Percentiles rank a stretch among this genome's conserved stretches.
These are phyloP conservation scores for Stylonectria norvegica DNA, from an alignment of 2,329 filamentous ascomycete species.

Conservation along the genomic window DNA sequence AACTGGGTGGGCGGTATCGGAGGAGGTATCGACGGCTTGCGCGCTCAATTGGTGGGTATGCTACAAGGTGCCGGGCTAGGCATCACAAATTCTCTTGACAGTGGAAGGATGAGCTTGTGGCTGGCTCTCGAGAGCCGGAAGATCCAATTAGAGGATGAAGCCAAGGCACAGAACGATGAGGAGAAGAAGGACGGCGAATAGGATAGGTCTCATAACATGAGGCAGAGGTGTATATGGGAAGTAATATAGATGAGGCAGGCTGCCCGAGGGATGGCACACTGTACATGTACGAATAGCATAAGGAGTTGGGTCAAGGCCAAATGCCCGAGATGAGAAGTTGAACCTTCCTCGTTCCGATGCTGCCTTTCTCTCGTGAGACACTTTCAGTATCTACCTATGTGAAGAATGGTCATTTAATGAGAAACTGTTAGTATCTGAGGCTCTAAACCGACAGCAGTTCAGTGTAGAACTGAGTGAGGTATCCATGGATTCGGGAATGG, in stretches of 20 bases:
- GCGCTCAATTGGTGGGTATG: slow-evolving; percentile 75
- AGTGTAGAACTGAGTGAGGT: too few relatives aligned
- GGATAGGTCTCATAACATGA: neutral
- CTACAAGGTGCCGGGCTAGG: slow-evolving; percentile 77
- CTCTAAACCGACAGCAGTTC: too few relatives aligned
- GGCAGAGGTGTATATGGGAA: slow-evolving; percentile 3
- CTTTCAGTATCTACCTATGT: too few relatives aligned
- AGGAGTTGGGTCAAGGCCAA: slow-evolving; percentile 2
- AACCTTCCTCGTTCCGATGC: too few relatives aligned
- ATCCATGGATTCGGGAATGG: too few relatives aligned
- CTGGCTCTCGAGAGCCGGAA: slow-evolving; percentile 81
- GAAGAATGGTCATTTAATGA: too few relatives aligned
- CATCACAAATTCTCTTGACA: slow-evolving; percentile 75
- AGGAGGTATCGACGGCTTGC: slow-evolving; percentile 75
- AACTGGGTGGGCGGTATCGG: slow-evolving; percentile 69
- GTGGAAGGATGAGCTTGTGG: slow-evolving; percentile 77
- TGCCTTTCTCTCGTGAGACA: too few relatives aligned
- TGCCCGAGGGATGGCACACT: slow-evolving; percentile 13
- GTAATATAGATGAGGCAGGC: too few relatives aligned
- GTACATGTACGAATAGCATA: slow-evolving; percentile 26
- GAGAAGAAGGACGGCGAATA: slow-evolving; percentile 16
- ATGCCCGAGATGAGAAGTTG: too few relatives aligned
- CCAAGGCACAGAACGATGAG: slow-evolving; percentile 18
- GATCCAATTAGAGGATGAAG: slow-evolving; percentile 68
- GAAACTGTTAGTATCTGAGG: too few relatives aligned